phyloP scores from a whole-genome alignment of 768 basidiomycete genomes.

The Kwoniella heveanensis region DNA sequence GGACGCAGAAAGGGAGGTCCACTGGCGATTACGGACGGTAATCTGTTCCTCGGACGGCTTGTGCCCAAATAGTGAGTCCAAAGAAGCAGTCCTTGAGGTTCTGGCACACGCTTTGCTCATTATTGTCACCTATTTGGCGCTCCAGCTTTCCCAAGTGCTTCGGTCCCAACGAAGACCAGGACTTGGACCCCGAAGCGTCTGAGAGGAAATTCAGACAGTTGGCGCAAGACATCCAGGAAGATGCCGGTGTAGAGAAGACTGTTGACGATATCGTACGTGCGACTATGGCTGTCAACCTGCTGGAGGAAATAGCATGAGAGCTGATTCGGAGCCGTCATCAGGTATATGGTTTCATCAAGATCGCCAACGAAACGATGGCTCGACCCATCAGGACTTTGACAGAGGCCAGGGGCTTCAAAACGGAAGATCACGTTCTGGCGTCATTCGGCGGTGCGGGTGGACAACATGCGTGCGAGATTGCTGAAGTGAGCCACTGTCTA shows the following conservation, averaged over 20 bases:
- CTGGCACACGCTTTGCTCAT: too few relatives aligned
- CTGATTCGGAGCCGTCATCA: not conserved
- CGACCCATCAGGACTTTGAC: conserved; percentile 88
- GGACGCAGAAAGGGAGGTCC: conserved; percentile 84
- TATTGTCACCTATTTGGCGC: too few relatives aligned
- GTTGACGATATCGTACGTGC: not conserved
- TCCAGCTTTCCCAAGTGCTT: conserved; percentile 78
- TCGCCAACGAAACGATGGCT: conserved; percentile 99
- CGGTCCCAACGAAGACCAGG: conserved; percentile 81
- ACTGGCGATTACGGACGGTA: conserved; percentile 57
- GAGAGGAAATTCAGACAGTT: conserved; percentile 63
- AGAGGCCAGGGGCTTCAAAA: conserved; percentile 83
- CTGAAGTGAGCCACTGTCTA: conserved; percentile 24
- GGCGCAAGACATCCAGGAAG: conserved; percentile 60
- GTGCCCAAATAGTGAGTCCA: not conserved
- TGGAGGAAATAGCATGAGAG: not conserved
- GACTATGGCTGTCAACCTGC: too few relatives aligned
- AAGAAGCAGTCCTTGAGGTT: not conserved
- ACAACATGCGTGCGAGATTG: conserved; percentile 50
- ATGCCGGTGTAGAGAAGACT: not conserved
- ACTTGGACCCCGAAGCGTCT: conserved; percentile 78
- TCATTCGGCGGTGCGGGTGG: conserved; percentile 57
- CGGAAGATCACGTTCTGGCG: conserved; percentile 66
- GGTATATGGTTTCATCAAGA: conserved; percentile 77
- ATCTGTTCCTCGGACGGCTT: conserved; percentile 44